A percentile compares a stretch with the other conserved stretches of the same genome.
Evolutionary conservation across 2,329 filamentous ascomycete species (phyloP).

Genomic region (Cordyceps fumosorosea): DNA sequence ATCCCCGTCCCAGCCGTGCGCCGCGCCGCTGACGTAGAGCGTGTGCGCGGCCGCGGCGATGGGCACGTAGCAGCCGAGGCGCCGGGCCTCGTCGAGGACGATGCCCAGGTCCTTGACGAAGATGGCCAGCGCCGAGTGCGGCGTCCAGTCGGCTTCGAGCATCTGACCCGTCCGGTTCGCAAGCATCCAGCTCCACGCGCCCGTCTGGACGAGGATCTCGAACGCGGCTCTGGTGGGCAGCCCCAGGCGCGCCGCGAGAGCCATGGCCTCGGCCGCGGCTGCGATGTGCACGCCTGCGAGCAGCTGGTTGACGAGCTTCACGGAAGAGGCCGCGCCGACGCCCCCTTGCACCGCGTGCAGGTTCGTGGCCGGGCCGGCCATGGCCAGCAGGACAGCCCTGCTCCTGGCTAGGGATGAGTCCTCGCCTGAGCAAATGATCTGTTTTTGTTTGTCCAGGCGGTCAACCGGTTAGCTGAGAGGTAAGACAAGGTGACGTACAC

Average conservation of each 20-base stretch:
- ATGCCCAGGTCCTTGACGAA: slow-evolving; percentile 30
- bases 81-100: slow-evolving; percentile 26
- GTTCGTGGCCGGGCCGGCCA: slow-evolving; percentile 26
- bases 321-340: slow-evolving; percentile 46
- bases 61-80: slow-evolving; percentile 22
- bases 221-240: slow-evolving; percentile 42
- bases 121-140: slow-evolving; percentile 28
- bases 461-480: not conserved
- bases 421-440: slow-evolving; percentile 29
- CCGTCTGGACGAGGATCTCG: slow-evolving; percentile 37
- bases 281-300: slow-evolving; percentile 53
- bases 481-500: not conserved
- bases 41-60: slow-evolving; percentile 26
- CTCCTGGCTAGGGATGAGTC: slow-evolving; percentile 19
- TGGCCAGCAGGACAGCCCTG: slow-evolving; percentile 23
- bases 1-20: slow-evolving; percentile 27
- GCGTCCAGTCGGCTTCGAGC: slow-evolving; percentile 29
- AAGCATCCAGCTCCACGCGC: slow-evolving; percentile 32
- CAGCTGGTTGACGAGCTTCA: slow-evolving; percentile 53
- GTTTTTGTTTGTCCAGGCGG: not conserved
- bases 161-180: slow-evolving; percentile 30
- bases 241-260: slow-evolving; percentile 45
- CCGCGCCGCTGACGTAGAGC: slow-evolving; percentile 26
- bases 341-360: slow-evolving; percentile 44
- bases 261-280: slow-evolving; percentile 48